A percentile compares a stretch with the other conserved stretches of the same genome.
Conservation (phyloP, 768 basidiomycete species). For the Boletus subcaerulescens region DNA sequence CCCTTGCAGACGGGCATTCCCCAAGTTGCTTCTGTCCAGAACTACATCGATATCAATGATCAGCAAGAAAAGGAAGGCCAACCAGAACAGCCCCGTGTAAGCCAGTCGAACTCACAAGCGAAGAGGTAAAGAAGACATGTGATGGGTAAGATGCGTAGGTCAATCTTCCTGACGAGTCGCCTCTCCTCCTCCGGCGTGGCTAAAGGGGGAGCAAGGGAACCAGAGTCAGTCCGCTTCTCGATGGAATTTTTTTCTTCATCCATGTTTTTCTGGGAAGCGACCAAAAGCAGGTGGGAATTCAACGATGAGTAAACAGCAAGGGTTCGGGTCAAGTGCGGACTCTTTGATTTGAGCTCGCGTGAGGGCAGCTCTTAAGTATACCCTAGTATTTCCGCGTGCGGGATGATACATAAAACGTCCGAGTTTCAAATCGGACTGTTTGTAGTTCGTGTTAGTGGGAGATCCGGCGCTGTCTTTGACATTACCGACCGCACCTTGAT, state of each 20-base stretch:
- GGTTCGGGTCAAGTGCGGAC: neutral
- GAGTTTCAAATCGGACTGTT: neutral
- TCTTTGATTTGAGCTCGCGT: neutral
- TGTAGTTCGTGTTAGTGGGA: neutral
- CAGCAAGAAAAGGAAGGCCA: neutral
- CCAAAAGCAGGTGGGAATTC: neutral
- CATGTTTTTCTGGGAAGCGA: slow-evolving; percentile 1
- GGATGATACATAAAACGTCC: neutral
- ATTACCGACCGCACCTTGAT: too few relatives aligned
- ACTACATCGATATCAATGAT: slow-evolving; percentile 23
- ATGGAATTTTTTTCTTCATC: slow-evolving; percentile 18
- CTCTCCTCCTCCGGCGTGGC: slow-evolving; percentile 35
- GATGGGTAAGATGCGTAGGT: slow-evolving; percentile 42
- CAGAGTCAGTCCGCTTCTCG: neutral
- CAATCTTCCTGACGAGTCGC: slow-evolving; percentile 37
- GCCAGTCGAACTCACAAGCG: slow-evolving; percentile 49
- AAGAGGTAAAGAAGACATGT: slow-evolving; percentile 72
- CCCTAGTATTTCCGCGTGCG: neutral
- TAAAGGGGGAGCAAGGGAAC: neutral
- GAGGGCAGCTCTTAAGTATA: neutral
- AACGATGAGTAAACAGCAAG: neutral
- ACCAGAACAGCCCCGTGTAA: neutral
- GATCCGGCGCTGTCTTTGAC: too few relatives aligned
- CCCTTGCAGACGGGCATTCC: slow-evolving; percentile 78
- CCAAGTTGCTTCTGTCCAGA: slow-evolving; percentile 74